These are phyloP conservation scores for Prunella vulgaris DNA, from an alignment of 257 asterid genomes.

Conservation along the genomic window DNA sequence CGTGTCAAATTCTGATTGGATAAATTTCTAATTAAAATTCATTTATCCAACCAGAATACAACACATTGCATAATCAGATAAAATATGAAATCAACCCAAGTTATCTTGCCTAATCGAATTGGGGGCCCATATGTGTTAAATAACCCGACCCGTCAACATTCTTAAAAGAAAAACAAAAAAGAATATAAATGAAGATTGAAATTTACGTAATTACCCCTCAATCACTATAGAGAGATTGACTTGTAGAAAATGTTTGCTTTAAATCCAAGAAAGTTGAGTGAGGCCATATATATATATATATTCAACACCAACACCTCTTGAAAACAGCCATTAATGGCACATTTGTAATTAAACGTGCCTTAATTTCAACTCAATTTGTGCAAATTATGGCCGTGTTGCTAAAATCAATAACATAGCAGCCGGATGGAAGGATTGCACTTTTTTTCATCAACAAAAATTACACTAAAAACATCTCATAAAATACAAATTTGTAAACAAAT, in stretches of 20 bases:
- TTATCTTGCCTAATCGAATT: too few relatives aligned
- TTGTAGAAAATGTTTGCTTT: constrained; percentile 24
- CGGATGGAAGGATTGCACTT: constrained; percentile 48
- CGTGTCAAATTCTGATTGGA: too few relatives aligned
- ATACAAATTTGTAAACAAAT: not conserved
- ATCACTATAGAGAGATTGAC: not conserved
- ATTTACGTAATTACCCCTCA: too few relatives aligned
- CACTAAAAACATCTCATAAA: not conserved
- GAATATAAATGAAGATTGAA: too few relatives aligned
- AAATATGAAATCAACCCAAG: too few relatives aligned
- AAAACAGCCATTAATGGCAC: constrained; percentile 29
- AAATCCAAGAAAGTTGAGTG: constrained; percentile 15
- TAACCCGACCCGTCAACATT: too few relatives aligned
- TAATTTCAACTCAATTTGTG: constrained; percentile 25
- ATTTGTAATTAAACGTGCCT: not conserved
- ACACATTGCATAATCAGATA: too few relatives aligned
- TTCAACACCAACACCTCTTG: constrained; percentile 3
- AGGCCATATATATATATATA: too few relatives aligned
- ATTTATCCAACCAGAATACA: too few relatives aligned
- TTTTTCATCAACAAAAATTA: not conserved
- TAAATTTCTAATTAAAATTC: too few relatives aligned
- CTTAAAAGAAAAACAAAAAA: too few relatives aligned
- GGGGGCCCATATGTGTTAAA: too few relatives aligned
- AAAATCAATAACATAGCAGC: constrained; percentile 17
- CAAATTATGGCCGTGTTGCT: constrained; percentile 46